phyloP scores from a whole-genome alignment of 202 grass and related monocot species.

The Dendrocalamus latiflorus region DNA sequence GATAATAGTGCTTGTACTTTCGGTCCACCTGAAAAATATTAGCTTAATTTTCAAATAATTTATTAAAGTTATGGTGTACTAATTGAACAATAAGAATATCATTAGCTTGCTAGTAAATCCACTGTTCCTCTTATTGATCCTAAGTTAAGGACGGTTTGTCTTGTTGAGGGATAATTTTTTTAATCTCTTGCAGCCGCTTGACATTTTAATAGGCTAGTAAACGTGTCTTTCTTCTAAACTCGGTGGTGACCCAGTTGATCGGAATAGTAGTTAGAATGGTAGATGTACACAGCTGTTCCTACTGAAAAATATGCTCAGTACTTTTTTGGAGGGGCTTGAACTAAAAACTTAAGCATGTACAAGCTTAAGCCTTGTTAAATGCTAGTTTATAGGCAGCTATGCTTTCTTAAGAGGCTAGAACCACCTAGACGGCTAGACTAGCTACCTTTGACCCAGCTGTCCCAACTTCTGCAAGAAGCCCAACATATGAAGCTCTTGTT shows the following conservation, averaged over 20 bases:
- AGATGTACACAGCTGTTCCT: background rate
- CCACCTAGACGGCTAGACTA: background rate
- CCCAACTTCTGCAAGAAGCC: conserved; percentile 17
- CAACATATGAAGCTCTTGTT: conserved; percentile 18
- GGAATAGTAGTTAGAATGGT: background rate
- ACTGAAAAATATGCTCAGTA: background rate
- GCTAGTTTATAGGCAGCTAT: background rate
- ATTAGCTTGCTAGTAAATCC: background rate
- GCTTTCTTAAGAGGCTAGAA: background rate
- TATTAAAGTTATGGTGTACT: background rate
- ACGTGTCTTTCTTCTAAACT: background rate
- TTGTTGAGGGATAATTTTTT: background rate
- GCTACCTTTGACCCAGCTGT: background rate
- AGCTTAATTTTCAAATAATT: background rate
- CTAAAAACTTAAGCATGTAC: conserved; percentile 1
- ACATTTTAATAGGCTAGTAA: background rate
- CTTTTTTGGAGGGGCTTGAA: background rate
- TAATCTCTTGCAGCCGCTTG: background rate
- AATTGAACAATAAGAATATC: conserved; percentile 4
- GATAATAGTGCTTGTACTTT: too few relatives aligned
- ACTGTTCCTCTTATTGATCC: background rate
- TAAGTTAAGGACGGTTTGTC: background rate
- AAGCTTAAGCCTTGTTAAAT: background rate
- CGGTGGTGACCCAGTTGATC: background rate
- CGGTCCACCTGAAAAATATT: conserved; percentile 67